A percentile compares a stretch with the other conserved stretches of the same genome.
These are phyloP conservation scores for Brassica juncea DNA, from an alignment of 345 rosid genomes.

Conservation along the genomic window DNA sequence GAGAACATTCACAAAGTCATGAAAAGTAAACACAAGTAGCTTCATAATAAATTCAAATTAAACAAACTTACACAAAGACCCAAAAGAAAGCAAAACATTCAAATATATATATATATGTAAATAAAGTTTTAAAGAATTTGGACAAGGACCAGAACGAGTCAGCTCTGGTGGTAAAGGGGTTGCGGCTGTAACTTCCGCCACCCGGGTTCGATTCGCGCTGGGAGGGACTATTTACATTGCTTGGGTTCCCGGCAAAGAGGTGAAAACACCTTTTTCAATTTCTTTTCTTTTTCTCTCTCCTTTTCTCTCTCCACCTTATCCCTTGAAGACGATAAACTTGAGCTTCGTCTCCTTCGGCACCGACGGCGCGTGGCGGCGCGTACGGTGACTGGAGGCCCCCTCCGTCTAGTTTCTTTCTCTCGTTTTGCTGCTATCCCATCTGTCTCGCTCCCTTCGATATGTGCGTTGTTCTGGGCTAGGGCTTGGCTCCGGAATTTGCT, in stretches of 20 bases:
- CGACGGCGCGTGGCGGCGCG: neutral
- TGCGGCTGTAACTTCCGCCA: no score
- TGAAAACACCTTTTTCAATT: no score
- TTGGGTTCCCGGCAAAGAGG: no score
- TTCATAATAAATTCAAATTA: neutral
- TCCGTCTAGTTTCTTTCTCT: neutral
- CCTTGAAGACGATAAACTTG: neutral
- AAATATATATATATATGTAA: neutral
- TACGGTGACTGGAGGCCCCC: neutral
- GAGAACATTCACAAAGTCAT: neutral
- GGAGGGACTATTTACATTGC: no score
- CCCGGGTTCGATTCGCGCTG: no score
- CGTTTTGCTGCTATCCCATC: neutral
- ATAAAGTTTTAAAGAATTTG: neutral
- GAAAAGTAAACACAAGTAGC: neutral
- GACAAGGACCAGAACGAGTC: no score
- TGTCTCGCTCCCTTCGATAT: no score
- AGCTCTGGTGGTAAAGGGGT: no score
- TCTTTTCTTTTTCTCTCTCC: no score
- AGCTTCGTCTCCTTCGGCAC: neutral
- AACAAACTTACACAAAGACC: neutral
- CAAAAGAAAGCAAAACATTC: neutral
- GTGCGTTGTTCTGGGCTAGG: no score
- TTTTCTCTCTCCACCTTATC: neutral
- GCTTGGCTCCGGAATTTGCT: no score